phyloP scores from a whole-genome alignment of 2,329 filamentous ascomycete species.

The Cryoendolithus antarcticus region DNA sequence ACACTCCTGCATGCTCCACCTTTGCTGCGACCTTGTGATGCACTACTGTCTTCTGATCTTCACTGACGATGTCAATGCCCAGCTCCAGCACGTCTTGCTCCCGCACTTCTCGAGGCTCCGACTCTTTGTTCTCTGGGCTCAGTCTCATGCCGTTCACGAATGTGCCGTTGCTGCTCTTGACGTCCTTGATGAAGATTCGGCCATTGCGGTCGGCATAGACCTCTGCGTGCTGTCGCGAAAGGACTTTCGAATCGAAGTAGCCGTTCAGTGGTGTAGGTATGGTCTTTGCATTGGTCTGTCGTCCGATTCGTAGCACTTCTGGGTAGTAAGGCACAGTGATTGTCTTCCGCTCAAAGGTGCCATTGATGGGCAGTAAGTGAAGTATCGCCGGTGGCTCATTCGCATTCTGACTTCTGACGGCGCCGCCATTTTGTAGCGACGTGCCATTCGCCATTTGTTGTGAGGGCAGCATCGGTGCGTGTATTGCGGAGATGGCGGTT shows the following conservation, averaged over 20 bases:
- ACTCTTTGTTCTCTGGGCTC: conserved; percentile 90
- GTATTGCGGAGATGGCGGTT: conserved; percentile 50
- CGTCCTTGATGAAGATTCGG: conserved; percentile 90
- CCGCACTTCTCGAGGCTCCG: conserved; percentile 84
- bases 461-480: conserved; percentile 53
- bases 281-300: conserved; percentile 95
- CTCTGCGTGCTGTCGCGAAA: conserved; percentile 91
- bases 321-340: conserved; percentile 86
- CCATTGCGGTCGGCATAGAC: conserved; percentile 67
- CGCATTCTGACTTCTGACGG: conserved; percentile 29
- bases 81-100: conserved; percentile 87
- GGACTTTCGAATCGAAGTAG: conserved; percentile 95
- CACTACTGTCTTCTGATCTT: conserved; percentile 96
- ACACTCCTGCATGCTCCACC: conserved; percentile 85
- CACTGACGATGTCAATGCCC: conserved; percentile 95
- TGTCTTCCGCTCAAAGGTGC: conserved; percentile 93
- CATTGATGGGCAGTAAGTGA: conserved; percentile 80
- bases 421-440: conserved; percentile 44
- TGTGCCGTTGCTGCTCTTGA: conserved; percentile 97
- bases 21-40: conserved; percentile 97
- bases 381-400: conserved; percentile 63
- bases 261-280: conserved; percentile 83
- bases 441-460: conserved; percentile 55
- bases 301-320: conserved; percentile 83
- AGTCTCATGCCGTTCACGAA: conserved; percentile 89